A percentile compares a stretch with the other conserved stretches of the same genome.
Evolutionary conservation across 139 green algal species (phyloP).

Genomic region (Chlamydomonas sp.): DNA sequence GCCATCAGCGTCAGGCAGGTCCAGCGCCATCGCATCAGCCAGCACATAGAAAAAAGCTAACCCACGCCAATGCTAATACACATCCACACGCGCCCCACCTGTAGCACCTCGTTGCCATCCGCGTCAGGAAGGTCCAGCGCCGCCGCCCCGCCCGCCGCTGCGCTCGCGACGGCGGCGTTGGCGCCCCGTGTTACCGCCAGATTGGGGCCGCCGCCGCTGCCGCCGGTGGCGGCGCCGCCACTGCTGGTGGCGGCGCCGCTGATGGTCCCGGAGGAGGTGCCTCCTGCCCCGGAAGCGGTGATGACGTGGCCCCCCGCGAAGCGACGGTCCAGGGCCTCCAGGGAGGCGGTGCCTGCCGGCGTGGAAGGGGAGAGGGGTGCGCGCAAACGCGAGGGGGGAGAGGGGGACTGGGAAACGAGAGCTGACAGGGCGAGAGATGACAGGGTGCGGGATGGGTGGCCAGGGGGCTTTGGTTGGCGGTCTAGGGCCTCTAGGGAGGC

Average conservation of each 20-base stretch:
- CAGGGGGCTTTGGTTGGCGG: too few species aligned
- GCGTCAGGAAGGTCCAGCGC: neutral
- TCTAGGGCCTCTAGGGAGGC: too few species aligned
- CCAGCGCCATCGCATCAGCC: neutral
- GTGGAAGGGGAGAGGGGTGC: neutral
- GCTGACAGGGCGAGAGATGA: too few species aligned
- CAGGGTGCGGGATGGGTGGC: too few species aligned
- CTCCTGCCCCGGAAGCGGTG: neutral
- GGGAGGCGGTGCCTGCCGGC: conserved; percentile 11
- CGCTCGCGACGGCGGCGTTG: neutral
- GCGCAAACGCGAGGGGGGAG: neutral
- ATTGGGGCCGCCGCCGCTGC: neutral
- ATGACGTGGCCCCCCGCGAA: neutral
- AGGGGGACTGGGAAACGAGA: neutral
- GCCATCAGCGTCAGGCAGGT: too few species aligned
- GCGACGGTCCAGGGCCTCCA: conserved; percentile 52
- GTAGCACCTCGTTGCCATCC: neutral
- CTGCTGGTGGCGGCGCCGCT: neutral
- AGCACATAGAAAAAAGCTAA: neutral
- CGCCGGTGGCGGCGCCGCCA: neutral
- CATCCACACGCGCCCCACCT: too few species aligned
- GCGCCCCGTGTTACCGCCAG: neutral
- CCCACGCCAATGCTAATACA: too few species aligned
- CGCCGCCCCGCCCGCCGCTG: neutral
- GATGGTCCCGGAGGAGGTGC: neutral